phyloP scores from a whole-genome alignment of 768 basidiomycete species.

The Termitomyces sp. region DNA sequence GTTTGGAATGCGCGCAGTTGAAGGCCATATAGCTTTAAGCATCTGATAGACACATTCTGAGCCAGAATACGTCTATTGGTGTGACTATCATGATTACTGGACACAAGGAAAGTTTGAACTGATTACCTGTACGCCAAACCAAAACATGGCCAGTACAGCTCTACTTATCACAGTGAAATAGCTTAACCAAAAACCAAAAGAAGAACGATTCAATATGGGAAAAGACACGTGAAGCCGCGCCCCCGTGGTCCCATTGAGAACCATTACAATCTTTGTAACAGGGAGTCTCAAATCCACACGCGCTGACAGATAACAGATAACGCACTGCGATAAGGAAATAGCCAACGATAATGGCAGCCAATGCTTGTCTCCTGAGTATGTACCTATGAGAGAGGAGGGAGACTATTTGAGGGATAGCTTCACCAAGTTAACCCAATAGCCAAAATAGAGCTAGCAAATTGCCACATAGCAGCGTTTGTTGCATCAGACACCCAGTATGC shows the following conservation, averaged over 20 bases:
- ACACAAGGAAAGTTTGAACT: background rate
- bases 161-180: slow-evolving; percentile 82
- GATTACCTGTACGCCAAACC: slow-evolving; percentile 70
- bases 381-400: too few relatives aligned
- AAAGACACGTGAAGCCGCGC: slow-evolving; percentile 77
- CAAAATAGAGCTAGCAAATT: slow-evolving; percentile 73
- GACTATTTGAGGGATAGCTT: slow-evolving; percentile 3
- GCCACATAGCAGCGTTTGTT: slow-evolving; percentile 48
- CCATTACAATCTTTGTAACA: slow-evolving; percentile 42
- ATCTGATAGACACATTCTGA: slow-evolving; percentile 77
- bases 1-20: slow-evolving; percentile 61
- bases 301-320: slow-evolving; percentile 16
- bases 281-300: slow-evolving; percentile 16
- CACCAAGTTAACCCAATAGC: slow-evolving; percentile 72
- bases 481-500: slow-evolving; percentile 59
- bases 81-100: background rate
- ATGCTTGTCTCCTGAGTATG: background rate
- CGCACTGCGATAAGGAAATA: background rate
- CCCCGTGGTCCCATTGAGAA: slow-evolving; percentile 75
- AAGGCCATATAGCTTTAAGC: slow-evolving; percentile 83
- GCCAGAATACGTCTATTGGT: slow-evolving; percentile 45
- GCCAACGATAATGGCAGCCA: background rate
- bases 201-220: slow-evolving; percentile 74
- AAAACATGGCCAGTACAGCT: slow-evolving; percentile 78
- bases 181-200: slow-evolving; percentile 87